These are phyloP conservation scores for Taxillus chinensis DNA, from an alignment of 164 flowering plant genomes.

Conservation along the genomic window DNA sequence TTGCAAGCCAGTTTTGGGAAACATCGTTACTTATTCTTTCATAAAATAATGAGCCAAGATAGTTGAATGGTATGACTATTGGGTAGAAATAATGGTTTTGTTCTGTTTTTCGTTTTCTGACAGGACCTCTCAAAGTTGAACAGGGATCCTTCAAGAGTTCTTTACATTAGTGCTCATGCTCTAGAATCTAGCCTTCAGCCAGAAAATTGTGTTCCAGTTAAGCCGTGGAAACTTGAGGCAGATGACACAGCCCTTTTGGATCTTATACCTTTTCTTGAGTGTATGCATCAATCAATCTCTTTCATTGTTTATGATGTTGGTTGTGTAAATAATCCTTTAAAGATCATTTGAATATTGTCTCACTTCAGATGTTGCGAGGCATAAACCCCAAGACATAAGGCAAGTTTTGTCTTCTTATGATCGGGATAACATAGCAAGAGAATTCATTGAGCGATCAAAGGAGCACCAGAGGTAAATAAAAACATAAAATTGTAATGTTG, in stretches of 20 bases:
- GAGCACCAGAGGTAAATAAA: slow-evolving; percentile 15
- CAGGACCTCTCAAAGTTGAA: slow-evolving; percentile 18
- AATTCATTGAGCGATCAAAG: slow-evolving; percentile 13
- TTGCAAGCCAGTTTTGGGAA: no score
- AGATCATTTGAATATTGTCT: not conserved
- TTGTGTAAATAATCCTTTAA: not conserved
- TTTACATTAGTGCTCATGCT: slow-evolving; percentile 18
- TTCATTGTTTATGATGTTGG: not conserved
- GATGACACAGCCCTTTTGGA: slow-evolving; percentile 17
- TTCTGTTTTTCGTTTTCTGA: not conserved
- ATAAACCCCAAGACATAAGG: slow-evolving; percentile 15
- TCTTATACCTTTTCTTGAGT: slow-evolving; percentile 20
- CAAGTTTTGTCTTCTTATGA: slow-evolving; percentile 13
- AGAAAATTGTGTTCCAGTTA: slow-evolving; percentile 16
- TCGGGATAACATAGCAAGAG: slow-evolving; percentile 12
- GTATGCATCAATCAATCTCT: slow-evolving; percentile 1
- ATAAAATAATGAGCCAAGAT: no score
- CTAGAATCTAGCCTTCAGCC: slow-evolving; percentile 17
- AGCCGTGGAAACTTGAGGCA: slow-evolving; percentile 18
- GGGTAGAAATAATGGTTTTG: not conserved
- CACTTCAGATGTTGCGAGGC: slow-evolving; percentile 13
- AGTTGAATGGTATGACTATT: no score
- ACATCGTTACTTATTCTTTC: no score
- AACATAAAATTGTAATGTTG: no score
- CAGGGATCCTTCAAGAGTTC: slow-evolving; percentile 15